A percentile compares a stretch with the other conserved stretches of the same genome.
Evolutionary conservation across 2,329 filamentous ascomycete genomes (phyloP).

Genomic region (Achaetomium macrosporum): DNA sequence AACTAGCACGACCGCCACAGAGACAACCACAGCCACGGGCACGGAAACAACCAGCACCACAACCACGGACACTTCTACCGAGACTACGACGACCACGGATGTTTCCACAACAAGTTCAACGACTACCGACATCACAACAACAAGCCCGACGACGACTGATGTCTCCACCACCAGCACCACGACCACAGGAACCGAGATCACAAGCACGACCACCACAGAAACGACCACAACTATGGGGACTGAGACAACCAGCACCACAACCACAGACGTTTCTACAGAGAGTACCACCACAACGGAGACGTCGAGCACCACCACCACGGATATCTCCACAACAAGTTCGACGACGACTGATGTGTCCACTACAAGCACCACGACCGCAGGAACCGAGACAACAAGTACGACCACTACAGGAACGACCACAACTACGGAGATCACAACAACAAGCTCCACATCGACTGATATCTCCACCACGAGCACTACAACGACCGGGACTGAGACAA

Average conservation of each 20-base stretch:
- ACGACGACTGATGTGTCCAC: not conserved
- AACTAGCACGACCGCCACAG: not conserved
- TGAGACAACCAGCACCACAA: not conserved
- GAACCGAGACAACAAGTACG: conserved; percentile 1
- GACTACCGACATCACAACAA: not conserved
- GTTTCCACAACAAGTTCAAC: not conserved
- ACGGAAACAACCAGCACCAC: too few species aligned
- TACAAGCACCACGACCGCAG: not conserved
- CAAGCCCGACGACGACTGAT: not conserved
- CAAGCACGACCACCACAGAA: not conserved
- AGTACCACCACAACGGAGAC: not conserved
- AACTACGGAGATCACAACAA: too few species aligned
- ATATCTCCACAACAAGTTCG: not conserved
- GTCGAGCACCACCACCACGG: not conserved
- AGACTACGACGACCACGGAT: not conserved
- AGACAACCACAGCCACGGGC: too few species aligned
- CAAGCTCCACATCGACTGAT: too few species aligned
- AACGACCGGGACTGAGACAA: too few species aligned
- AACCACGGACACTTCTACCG: not conserved
- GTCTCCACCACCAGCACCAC: conserved; percentile 1
- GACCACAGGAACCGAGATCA: not conserved
- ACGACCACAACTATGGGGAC: not conserved
- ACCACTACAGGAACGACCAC: too few species aligned
- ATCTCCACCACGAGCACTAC: too few species aligned
- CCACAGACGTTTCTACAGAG: not conserved